Conservation (phyloP, 805 yeast genomes). For the Sugiyamaella boreocaroliniensis region DNA sequence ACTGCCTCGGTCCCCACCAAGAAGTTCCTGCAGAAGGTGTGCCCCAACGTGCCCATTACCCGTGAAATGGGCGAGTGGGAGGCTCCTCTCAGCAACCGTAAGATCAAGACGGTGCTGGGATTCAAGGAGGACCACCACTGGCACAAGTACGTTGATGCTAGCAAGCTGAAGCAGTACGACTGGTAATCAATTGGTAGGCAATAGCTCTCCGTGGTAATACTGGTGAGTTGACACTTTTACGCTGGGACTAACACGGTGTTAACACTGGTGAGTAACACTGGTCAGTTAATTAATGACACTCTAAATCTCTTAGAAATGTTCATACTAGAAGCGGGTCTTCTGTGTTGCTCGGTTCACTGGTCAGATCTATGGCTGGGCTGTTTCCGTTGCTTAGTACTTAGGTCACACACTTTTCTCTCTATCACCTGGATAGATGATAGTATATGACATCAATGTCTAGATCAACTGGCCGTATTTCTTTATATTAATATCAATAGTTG, state of each 20-base stretch:
- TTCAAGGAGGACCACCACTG: constrained; percentile 16
- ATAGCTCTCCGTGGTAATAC: no score
- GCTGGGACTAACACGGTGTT: no score
- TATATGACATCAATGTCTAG: not conserved
- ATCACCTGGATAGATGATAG: not conserved
- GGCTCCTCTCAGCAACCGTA: constrained; percentile 13
- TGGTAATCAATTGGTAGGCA: not conserved
- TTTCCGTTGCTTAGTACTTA: no score
- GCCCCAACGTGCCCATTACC: constrained; percentile 10
- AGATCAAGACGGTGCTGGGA: constrained; percentile 10
- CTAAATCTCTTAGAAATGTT: not conserved
- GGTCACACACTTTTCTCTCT: no score
- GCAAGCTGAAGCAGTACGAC: not conserved
- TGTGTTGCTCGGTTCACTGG: no score
- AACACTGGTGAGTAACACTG: no score
- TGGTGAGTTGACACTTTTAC: no score
- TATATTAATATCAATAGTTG: not conserved
- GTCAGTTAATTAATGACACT: not conserved
- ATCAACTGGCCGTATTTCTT: no score
- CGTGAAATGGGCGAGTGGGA: constrained; percentile 13
- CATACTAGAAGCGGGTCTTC: no score
- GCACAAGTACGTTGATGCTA: constrained; percentile 6
- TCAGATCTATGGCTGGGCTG: no score
- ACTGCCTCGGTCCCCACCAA: constrained; percentile 11
- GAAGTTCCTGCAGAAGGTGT: constrained; percentile 10